These are phyloP conservation scores for Podaxis mareebaensis DNA, from an alignment of 768 basidiomycete species.

Conservation along the genomic window DNA sequence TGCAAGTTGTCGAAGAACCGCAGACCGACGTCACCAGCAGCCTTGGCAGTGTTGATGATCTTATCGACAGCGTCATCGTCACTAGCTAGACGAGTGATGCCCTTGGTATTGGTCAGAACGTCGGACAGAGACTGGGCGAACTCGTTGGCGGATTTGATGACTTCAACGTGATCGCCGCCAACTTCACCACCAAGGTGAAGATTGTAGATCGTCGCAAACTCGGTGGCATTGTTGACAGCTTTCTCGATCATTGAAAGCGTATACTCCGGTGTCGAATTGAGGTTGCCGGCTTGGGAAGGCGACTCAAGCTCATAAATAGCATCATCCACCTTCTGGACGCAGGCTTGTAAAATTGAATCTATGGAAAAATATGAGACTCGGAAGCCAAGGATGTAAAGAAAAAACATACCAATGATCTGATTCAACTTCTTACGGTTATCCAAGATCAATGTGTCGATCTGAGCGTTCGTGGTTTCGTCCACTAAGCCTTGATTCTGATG, in stretches of 20 bases:
- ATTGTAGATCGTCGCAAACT: slow-evolving; percentile 94
- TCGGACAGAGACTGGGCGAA: slow-evolving; percentile 93
- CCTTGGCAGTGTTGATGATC: slow-evolving; percentile 81
- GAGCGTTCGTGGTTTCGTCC: slow-evolving; percentile 92
- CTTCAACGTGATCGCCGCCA: slow-evolving; percentile 95
- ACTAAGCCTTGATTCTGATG: slow-evolving; percentile 78
- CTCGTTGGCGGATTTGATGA: slow-evolving; percentile 97
- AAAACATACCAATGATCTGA: slow-evolving; percentile 79
- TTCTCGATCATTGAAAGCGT: slow-evolving; percentile 99
- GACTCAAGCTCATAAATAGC: slow-evolving; percentile 98
- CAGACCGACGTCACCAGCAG: slow-evolving; percentile 83
- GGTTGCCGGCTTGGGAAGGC: slow-evolving; percentile 90
- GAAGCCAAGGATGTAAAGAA: background rate
- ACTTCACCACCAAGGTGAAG: slow-evolving; percentile 83
- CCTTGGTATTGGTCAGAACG: slow-evolving; percentile 91
- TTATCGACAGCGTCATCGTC: slow-evolving; percentile 93
- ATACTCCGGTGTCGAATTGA: slow-evolving; percentile 98
- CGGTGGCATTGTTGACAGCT: slow-evolving; percentile 89
- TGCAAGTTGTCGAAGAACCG: slow-evolving; percentile 95
- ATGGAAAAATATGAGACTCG: slow-evolving; percentile 19
- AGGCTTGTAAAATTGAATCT: slow-evolving; percentile 97
- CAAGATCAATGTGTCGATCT: slow-evolving; percentile 94
- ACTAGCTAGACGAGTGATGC: slow-evolving; percentile 88
- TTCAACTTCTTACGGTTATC: slow-evolving; percentile 98
- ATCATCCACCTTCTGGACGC: slow-evolving; percentile 96